Evolutionary conservation across 768 basidiomycete genomes (phyloP).

Genomic region (Tylopilus plumbeoviolaceoides): DNA sequence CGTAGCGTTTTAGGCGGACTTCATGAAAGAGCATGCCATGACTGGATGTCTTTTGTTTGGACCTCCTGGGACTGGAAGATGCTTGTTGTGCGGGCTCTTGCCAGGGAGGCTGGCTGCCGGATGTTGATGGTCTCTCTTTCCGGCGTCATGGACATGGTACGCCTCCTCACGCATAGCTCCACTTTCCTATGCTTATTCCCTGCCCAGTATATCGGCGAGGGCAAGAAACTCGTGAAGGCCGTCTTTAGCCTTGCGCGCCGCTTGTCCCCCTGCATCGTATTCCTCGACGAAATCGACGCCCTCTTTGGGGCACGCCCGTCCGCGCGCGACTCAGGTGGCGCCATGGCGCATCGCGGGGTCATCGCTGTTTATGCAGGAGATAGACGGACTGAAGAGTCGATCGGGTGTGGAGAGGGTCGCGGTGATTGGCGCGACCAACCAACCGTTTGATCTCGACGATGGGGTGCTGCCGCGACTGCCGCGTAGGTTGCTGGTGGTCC

Average conservation of each 20-base stretch:
- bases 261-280: constrained; percentile 88
- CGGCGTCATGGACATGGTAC: constrained; percentile 94
- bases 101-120: constrained; percentile 88
- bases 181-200: neutral
- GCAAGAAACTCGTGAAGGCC: constrained; percentile 84
- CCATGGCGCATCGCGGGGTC: constrained; percentile 80
- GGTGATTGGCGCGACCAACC: constrained; percentile 91
- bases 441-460: constrained; percentile 88
- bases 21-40: constrained; percentile 88
- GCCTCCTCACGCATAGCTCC: constrained; percentile 14
- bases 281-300: constrained; percentile 93
- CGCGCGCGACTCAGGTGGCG: constrained; percentile 70
- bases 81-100: constrained; percentile 82
- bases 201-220: constrained; percentile 78
- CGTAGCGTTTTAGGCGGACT: constrained; percentile 80
- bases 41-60: constrained; percentile 90
- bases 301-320: constrained; percentile 85
- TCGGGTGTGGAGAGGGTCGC: constrained; percentile 63
- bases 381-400: constrained; percentile 82
- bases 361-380: constrained; percentile 93
- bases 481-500: constrained; percentile 79
- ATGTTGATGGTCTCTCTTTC: constrained; percentile 91
- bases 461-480: constrained; percentile 88
- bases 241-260: constrained; percentile 85
- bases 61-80: constrained; percentile 92